phyloP scores from a whole-genome alignment of 2,329 filamentous ascomycete genomes.

The Ophiosphaerella korrae region DNA sequence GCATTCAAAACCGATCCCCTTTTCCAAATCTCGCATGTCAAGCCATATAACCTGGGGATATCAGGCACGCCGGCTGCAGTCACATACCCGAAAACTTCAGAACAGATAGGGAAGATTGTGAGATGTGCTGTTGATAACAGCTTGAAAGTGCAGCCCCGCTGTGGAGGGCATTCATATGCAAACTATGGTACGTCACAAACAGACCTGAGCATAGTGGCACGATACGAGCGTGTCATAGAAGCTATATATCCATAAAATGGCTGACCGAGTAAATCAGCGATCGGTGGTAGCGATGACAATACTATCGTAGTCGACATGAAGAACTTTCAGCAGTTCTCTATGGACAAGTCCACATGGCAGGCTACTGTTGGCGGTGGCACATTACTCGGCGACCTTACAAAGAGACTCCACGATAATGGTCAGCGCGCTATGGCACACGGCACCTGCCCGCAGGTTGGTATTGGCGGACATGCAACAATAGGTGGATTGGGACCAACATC shows the following conservation, averaged over 20 bases:
- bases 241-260: not conserved
- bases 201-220: not conserved
- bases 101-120: constrained; percentile 62
- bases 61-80: constrained; percentile 58
- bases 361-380: constrained; percentile 58
- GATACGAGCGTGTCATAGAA: not conserved
- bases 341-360: constrained; percentile 51
- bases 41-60: constrained; percentile 46
- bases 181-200: constrained; percentile 44
- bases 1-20: constrained; percentile 30
- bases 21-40: constrained; percentile 40
- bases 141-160: constrained; percentile 64
- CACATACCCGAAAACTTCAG: constrained; percentile 57
- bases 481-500: constrained; percentile 42
- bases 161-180: constrained; percentile 68
- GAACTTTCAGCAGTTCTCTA: constrained; percentile 53
- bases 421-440: constrained; percentile 56
- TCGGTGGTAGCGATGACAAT: constrained; percentile 51
- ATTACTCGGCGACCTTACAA: constrained; percentile 50
- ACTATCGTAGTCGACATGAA: constrained; percentile 58
- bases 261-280: not conserved
- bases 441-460: constrained; percentile 44
- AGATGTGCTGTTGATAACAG: constrained; percentile 60
- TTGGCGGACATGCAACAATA: constrained; percentile 46
- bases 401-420: constrained; percentile 41